phyloP scores from a whole-genome alignment of 73 alveolate genomes.

The Paramecium primaurelia region DNA sequence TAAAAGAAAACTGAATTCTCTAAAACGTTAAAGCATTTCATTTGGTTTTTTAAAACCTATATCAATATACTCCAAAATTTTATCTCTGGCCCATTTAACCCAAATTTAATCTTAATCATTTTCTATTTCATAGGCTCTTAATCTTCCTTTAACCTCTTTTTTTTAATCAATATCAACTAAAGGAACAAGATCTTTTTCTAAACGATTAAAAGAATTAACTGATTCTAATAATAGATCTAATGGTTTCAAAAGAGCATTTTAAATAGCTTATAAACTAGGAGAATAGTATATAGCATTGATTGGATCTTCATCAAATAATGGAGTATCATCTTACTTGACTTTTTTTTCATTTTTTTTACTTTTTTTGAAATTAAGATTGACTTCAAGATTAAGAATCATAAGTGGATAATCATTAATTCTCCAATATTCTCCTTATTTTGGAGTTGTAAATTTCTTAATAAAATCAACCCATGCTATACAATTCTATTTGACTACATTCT shows the following conservation, averaged over 20 bases:
- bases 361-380: constrained; percentile 18
- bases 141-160: neutral
- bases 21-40: constrained; percentile 25
- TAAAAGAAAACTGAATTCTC: constrained; percentile 40
- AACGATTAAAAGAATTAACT: constrained; percentile 32
- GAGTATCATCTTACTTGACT: neutral
- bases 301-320: constrained; percentile 37
- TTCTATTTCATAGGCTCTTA: constrained; percentile 42
- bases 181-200: constrained; percentile 60
- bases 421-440: constrained; percentile 34
- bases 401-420: constrained; percentile 55
- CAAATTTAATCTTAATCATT: constrained; percentile 37
- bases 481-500: constrained; percentile 54
- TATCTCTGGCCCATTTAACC: constrained; percentile 43
- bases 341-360: constrained; percentile 5
- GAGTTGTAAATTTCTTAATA: constrained; percentile 50
- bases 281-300: neutral
- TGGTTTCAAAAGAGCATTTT: constrained; percentile 3
- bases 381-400: constrained; percentile 40
- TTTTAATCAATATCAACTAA: constrained; percentile 43
- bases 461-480: constrained; percentile 31
- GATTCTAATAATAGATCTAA: constrained; percentile 37
- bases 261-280: constrained; percentile 7
- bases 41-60: constrained; percentile 49
- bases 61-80: neutral